These are phyloP conservation scores for Fusarium drepaniforme DNA, from an alignment of 2,329 filamentous ascomycete genomes.

Conservation along the genomic window DNA sequence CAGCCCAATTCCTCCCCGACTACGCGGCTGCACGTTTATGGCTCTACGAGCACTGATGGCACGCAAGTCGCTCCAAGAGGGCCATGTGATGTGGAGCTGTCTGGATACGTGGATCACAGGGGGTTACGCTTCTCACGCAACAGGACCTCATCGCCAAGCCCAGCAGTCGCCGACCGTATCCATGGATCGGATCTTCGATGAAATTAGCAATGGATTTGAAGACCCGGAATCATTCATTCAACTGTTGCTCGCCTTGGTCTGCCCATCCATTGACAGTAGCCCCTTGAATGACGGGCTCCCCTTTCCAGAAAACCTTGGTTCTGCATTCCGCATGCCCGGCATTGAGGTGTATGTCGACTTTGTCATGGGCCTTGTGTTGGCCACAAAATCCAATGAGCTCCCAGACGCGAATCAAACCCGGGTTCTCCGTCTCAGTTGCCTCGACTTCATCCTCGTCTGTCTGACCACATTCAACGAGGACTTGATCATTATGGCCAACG, in stretches of 20 bases:
- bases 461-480: conserved; percentile 94
- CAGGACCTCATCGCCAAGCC: conserved; percentile 48
- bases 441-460: conserved; percentile 85
- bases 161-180: conserved; percentile 53
- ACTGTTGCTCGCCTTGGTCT: conserved; percentile 78
- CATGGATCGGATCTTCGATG: conserved; percentile 77
- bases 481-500: conserved; percentile 85
- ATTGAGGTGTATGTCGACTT: conserved; percentile 96
- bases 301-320: conserved; percentile 88
- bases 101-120: conserved; percentile 85
- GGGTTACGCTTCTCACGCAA: conserved; percentile 57
- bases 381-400: conserved; percentile 73
- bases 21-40: conserved; percentile 87
- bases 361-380: conserved; percentile 83
- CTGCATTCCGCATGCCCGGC: conserved; percentile 79
- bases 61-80: conserved; percentile 76
- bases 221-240: conserved; percentile 87
- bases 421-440: conserved; percentile 81
- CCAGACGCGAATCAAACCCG: conserved; percentile 76
- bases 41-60: conserved; percentile 81
- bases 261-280: conserved; percentile 71
- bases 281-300: conserved; percentile 81
- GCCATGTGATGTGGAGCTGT: conserved; percentile 81
- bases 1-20: conserved; percentile 78
- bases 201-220: conserved; percentile 83